Evolutionary conservation across 495 filamentous ascomycete species (phyloP), one percentile per base, ranked within the genome.

Genomic region (Aspergillus biplanus): DNA sequence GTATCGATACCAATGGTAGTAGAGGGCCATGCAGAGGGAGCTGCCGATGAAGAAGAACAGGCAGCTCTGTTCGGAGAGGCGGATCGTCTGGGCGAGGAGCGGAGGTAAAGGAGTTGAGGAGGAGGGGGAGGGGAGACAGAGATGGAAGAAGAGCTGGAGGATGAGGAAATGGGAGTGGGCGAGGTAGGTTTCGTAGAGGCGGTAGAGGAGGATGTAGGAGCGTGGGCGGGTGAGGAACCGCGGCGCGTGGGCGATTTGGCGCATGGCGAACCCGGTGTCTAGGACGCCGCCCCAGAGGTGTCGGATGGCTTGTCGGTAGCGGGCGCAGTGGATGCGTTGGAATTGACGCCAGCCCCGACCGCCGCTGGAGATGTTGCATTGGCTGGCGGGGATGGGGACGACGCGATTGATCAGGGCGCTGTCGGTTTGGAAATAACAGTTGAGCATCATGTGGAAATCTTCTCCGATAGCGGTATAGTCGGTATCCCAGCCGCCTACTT

Each of bases 401-500:
- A 74, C 66, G 16, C 69, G 71, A 5, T 71, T 69, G 21, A 85
- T 81, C 46, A 90, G 60, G 63, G 88, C 85, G 12, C 87, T 87
- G 34, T 84, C 85, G 2, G 88, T 79, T 5, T 86, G 85, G 59
- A 89, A 89, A 74, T 89, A 90, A 74, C 87, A 90, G 73, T 90
- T 90, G 57, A 89, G 75, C 60, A 89, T 86, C 87, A 90, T 90
- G 73, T 90, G 87, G 68, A 90, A 73, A 66, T 90, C 87, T 69
- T 90, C 87, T 54, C 87, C 87, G 60, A 90, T 89, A 15, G 87
- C 86, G 49, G 87, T 86, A 6, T 83, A 78, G 60, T 84, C 86
- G 63, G 82, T 84, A 65, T 89, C 86, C 86, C 86, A 89, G 33
- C 86, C 86, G 11, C 84, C 84, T 18, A 89, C 87, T 9, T 9